Conservation (phyloP, 805 yeast species). For the Candida yuanshanica region DNA sequence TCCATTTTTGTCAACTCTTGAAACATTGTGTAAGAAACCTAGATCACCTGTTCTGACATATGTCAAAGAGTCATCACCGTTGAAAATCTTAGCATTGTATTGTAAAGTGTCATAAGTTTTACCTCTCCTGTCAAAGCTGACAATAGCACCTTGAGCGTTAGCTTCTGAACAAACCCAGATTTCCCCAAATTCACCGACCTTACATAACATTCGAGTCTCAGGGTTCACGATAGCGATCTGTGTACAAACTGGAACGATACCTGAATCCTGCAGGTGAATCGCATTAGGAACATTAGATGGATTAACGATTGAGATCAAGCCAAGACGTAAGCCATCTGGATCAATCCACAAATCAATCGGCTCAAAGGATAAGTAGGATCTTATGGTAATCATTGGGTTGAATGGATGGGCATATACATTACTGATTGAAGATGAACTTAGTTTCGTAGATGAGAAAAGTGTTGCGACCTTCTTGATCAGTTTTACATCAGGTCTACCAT, state of each 20-base stretch:
- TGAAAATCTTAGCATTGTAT: slow-evolving; percentile 57
- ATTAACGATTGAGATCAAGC: slow-evolving; percentile 73
- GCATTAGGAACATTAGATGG: slow-evolving; percentile 66
- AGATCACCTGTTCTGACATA: slow-evolving; percentile 90
- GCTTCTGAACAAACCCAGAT: slow-evolving; percentile 95
- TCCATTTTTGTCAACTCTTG: slow-evolving; percentile 37
- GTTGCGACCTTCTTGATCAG: slow-evolving; percentile 52
- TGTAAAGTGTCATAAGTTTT: slow-evolving; percentile 31
- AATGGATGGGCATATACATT: slow-evolving; percentile 72
- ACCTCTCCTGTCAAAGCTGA: slow-evolving; percentile 38
- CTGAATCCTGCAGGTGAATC: slow-evolving; percentile 83
- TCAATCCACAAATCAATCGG: slow-evolving; percentile 86
- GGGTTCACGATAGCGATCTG: slow-evolving; percentile 95
- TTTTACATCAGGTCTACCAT: slow-evolving; percentile 64
- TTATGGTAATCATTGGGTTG: slow-evolving; percentile 77
- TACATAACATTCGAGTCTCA: slow-evolving; percentile 73
- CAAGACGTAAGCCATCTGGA: slow-evolving; percentile 84
- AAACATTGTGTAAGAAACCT: slow-evolving; percentile 82
- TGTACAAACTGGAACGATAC: slow-evolving; percentile 92
- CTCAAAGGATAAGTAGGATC: slow-evolving; percentile 84
- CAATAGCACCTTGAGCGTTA: slow-evolving; percentile 52
- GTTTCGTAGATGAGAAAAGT: slow-evolving; percentile 56
- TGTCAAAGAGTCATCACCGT: slow-evolving; percentile 54
- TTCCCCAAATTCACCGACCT: slow-evolving; percentile 91
- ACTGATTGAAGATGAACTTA: slow-evolving; percentile 66